Evolutionary conservation across 306 rosid species (phyloP).

Genomic region (Boehmeria nivea): DNA sequence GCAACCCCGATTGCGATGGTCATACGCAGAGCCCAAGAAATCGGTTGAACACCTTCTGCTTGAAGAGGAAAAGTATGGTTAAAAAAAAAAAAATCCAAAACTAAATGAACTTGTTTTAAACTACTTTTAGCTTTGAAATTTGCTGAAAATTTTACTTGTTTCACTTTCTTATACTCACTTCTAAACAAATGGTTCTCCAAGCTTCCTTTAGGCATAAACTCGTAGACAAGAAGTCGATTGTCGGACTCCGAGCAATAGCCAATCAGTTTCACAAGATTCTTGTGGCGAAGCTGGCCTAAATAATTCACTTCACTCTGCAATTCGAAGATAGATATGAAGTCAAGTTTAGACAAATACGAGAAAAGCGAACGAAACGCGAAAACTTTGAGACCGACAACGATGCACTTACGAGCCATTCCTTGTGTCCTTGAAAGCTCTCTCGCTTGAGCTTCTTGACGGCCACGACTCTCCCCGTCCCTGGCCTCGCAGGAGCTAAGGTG

Average conservation of each 20-base stretch:
- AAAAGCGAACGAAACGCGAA: too few relatives aligned
- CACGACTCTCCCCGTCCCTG: constrained; percentile 82
- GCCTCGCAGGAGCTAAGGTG: constrained; percentile 67
- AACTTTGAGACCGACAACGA: too few relatives aligned
- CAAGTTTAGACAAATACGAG: constrained; percentile 12
- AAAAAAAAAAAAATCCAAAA: too few relatives aligned
- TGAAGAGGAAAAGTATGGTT: constrained; percentile 4
- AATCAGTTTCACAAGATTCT: constrained; percentile 83
- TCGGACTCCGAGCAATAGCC: constrained; percentile 78
- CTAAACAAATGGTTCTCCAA: constrained; percentile 86
- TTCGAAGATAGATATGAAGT: not conserved
- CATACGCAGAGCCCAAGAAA: constrained; percentile 66
- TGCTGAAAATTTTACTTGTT: too few relatives aligned
- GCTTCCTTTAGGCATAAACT: constrained; percentile 84
- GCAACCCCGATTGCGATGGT: constrained; percentile 70
- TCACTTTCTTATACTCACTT: constrained; percentile 47
- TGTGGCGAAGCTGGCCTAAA: constrained; percentile 79
- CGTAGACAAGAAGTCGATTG: constrained; percentile 85
- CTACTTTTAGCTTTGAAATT: too few relatives aligned
- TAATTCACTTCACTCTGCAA: constrained; percentile 92
- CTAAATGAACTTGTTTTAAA: too few relatives aligned
- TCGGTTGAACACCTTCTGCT: constrained; percentile 79
- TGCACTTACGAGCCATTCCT: constrained; percentile 83
- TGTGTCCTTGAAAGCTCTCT: constrained; percentile 94
- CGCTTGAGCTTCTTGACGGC: constrained; percentile 86